Evolutionary conservation across 2,329 filamentous ascomycete genomes (phyloP), one percentile per base, ranked within the genome.

Genomic region (Drechslerella dactyloides): DNA sequence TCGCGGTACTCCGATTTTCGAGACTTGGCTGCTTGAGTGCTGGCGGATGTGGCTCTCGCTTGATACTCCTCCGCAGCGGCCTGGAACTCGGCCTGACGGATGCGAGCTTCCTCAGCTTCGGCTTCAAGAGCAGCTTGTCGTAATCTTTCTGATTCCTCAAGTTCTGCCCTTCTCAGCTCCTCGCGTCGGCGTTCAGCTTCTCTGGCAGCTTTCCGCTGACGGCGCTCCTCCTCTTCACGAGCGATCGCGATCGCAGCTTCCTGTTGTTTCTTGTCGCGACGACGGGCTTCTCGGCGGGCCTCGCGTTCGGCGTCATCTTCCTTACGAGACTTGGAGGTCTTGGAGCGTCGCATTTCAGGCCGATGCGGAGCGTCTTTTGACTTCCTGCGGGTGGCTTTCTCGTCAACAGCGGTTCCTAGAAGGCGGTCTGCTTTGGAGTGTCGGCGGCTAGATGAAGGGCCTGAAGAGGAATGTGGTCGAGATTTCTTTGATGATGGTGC

Each of bases 1-100:
- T 72, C 68, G 2, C 68, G 60, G 21, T 52, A 65, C 56, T 72
- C 68, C 4, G 68, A 72, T 19, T 72, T 72, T 50, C 68, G 68
- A 30, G 68, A 72, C 24, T 72, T 72, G 30, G 60, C 68, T 37
- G 68, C 68, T 3, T 72, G 68, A 24, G 55, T 64, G 23, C 68
- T 61, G 10, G 68, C 68, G 6, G 68, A 72, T 8, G 68, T 61
- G 19, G 60, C 68, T 57, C 30, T 65, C n/a, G 68, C 68, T 27
- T 72, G 68, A 33, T 72, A 72, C 21, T 65, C 68, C 19, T 61
- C 59, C 3, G 55, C 60, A 57, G 68, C 68, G 4, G 55, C 68
- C 37, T 72, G 50, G 55, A 72, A 72, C 52, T 64, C 68, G 15
- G 68, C 68, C 44, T 72, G 55, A 24, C 68, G 61, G 33, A 64